phyloP scores from a whole-genome alignment of 805 yeast genomes.

The Aciculoconidium aculeatum region DNA sequence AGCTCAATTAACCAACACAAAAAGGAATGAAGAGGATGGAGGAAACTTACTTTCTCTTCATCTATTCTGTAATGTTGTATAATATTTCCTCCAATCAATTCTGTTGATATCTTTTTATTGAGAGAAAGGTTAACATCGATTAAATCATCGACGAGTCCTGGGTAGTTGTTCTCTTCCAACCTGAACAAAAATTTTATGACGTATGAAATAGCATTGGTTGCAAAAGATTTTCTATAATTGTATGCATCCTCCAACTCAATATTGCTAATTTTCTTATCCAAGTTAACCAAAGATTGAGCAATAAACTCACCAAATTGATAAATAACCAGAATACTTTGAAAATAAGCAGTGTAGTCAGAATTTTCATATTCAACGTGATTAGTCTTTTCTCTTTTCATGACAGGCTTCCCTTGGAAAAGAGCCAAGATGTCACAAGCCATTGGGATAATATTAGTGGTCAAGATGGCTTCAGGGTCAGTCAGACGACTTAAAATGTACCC shows the following conservation, averaged over 20 bases:
- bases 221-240: slow-evolving; percentile 10
- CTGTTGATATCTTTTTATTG: slow-evolving; percentile 13
- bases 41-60: slow-evolving; percentile 52
- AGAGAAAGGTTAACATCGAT: slow-evolving; percentile 19
- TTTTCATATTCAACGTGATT: slow-evolving; percentile 90
- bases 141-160: slow-evolving; percentile 20
- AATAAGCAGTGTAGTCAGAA: slow-evolving; percentile 70
- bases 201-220: slow-evolving; percentile 24
- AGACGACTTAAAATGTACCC: slow-evolving; percentile 73
- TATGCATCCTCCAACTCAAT: no score
- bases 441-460: slow-evolving; percentile 40
- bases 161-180: slow-evolving; percentile 24
- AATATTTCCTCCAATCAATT: slow-evolving; percentile 15
- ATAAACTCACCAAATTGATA: slow-evolving; percentile 55
- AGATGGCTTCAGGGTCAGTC: slow-evolving; percentile 44
- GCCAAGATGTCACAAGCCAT: slow-evolving; percentile 61
- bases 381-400: slow-evolving; percentile 63
- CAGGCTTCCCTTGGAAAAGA: slow-evolving; percentile 74
- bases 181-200: slow-evolving; percentile 24
- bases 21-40: slow-evolving; percentile 77
- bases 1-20: slow-evolving; percentile 66
- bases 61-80: slow-evolving; percentile 24
- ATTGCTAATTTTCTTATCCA: slow-evolving; percentile 11
- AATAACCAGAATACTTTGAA: slow-evolving; percentile 63
- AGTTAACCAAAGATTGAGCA: slow-evolving; percentile 37